phyloP scores from a whole-genome alignment of 225 moss, liverwort and hornwort species.

The Neckera pumila region DNA sequence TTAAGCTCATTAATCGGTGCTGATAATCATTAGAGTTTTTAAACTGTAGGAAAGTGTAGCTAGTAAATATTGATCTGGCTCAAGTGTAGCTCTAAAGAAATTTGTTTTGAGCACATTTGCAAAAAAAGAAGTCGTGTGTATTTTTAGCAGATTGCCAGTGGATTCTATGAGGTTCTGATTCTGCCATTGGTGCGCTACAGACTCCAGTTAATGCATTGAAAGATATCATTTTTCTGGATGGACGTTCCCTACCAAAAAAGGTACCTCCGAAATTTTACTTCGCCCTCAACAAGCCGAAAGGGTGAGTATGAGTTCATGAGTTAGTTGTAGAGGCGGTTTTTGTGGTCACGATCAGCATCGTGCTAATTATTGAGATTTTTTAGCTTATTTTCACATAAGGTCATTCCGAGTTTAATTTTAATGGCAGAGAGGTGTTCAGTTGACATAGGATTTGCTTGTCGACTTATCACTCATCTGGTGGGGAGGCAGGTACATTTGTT shows the following conservation, averaged over 20 bases:
- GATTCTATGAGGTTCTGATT: neutral
- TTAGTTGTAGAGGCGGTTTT: neutral
- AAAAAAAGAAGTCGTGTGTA: neutral
- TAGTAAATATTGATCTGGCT: neutral
- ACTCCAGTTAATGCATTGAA: slow-evolving; percentile 82
- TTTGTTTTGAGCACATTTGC: neutral
- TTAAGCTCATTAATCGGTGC: neutral
- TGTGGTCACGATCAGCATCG: neutral
- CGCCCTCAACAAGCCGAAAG: slow-evolving; percentile 91
- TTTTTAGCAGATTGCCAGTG: neutral
- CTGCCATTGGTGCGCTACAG: slow-evolving; percentile 23
- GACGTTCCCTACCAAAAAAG: slow-evolving; percentile 71
- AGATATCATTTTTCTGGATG: slow-evolving; percentile 86
- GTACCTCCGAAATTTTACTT: slow-evolving; percentile 75
- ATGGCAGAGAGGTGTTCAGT: neutral
- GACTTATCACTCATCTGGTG: neutral
- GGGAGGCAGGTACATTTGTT: slow-evolving; percentile 78
- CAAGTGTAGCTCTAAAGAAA: neutral
- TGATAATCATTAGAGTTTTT: neutral
- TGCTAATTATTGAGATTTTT: neutral
- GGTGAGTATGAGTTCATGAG: slow-evolving; percentile 27
- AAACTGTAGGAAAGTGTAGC: neutral
- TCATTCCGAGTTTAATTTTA: neutral
- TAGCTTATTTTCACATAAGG: neutral
- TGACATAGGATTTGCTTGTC: neutral